phyloP scores from a whole-genome alignment of 2,329 filamentous ascomycete species.

The Monilinia fructigena region DNA sequence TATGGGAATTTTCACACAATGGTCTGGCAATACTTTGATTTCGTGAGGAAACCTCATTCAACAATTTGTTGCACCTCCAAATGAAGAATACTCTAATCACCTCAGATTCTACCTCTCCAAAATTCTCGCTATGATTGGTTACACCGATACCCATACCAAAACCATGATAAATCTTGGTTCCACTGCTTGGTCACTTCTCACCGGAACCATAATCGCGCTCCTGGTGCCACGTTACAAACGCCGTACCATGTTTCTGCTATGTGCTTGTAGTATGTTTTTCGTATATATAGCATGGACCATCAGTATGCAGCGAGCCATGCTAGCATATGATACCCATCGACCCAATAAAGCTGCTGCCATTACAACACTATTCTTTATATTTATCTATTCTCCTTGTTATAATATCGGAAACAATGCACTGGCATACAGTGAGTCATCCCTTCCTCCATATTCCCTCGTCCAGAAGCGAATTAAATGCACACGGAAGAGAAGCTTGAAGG shows the following conservation, averaged over 20 bases:
- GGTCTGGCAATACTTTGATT: constrained; percentile 49
- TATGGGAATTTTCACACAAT: constrained; percentile 55
- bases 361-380: constrained; percentile 56
- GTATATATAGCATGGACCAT: constrained; percentile 58
- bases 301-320: constrained; percentile 44
- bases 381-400: constrained; percentile 58
- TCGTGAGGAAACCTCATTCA: constrained; percentile 38
- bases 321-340: constrained; percentile 39
- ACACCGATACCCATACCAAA: constrained; percentile 37
- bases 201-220: constrained; percentile 45
- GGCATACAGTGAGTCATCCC: constrained; percentile 52
- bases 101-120: constrained; percentile 46
- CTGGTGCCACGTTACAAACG: constrained; percentile 47
- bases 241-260: constrained; percentile 53
- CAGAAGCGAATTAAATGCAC: no score
- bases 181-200: constrained; percentile 47
- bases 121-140: constrained; percentile 35
- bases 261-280: constrained; percentile 52
- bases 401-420: constrained; percentile 67
- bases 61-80: no score
- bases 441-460: background rate
- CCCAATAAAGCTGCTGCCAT: constrained; percentile 28
- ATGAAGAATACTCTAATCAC: background rate
- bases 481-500: no score
- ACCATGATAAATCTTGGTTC: constrained; percentile 49